Evolutionary conservation across 2,329 filamentous ascomycete species (phyloP).

Genomic region (Penicillium sp.): DNA sequence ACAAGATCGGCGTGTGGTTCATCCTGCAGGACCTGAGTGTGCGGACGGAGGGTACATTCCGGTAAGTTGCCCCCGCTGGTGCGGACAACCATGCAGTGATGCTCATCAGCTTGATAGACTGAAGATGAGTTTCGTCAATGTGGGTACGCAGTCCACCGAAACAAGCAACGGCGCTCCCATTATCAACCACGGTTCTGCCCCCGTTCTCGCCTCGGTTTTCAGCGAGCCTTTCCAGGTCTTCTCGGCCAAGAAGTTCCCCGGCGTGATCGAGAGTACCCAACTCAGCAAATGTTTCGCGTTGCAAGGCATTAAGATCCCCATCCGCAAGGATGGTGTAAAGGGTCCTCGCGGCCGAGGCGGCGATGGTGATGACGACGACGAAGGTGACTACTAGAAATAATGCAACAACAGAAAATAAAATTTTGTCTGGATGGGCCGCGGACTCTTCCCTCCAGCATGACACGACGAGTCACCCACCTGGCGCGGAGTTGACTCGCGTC

Average conservation of each 20-base stretch:
- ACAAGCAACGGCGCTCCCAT: slow-evolving; percentile 43
- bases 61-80: slow-evolving; percentile 54
- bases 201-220: slow-evolving; percentile 80
- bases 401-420: slow-evolving; percentile 1
- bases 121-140: slow-evolving; percentile 79
- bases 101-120: slow-evolving; percentile 44
- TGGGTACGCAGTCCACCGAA: slow-evolving; percentile 55
- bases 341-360: slow-evolving; percentile 36
- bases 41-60: slow-evolving; percentile 83
- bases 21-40: slow-evolving; percentile 94
- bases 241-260: slow-evolving; percentile 96
- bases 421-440: slow-evolving; percentile 2
- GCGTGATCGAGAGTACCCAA: slow-evolving; percentile 88
- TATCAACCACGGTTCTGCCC: slow-evolving; percentile 72
- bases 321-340: slow-evolving; percentile 75
- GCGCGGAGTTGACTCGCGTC: neutral
- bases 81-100: neutral
- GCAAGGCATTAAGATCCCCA: slow-evolving; percentile 96
- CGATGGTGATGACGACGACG: slow-evolving; percentile 34
- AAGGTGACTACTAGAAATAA: slow-evolving; percentile 30
- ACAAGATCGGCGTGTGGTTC: slow-evolving; percentile 92
- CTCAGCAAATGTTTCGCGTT: slow-evolving; percentile 89
- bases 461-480: neutral
- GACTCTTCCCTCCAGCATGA: slow-evolving; percentile 4
- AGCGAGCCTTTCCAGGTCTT: slow-evolving; percentile 90